These are phyloP conservation scores for Aegilops bicornis DNA, from an alignment of 176 grass and related monocot genomes.

Conservation along the genomic window DNA sequence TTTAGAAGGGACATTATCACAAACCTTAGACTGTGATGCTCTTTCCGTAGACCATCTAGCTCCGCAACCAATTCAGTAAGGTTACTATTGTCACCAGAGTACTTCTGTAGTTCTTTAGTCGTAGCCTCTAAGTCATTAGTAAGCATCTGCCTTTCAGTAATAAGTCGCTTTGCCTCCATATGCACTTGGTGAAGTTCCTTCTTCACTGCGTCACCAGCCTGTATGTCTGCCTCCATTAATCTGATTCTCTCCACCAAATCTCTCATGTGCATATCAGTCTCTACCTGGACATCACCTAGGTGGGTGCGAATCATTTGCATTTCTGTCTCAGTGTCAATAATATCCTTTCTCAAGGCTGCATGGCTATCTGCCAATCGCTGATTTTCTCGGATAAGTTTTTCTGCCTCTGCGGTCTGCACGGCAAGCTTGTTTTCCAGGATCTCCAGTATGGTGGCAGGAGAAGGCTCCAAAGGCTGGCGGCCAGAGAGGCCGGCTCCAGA, in stretches of 20 bases:
- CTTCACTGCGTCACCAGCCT: conserved; percentile 54
- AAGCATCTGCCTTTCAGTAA: conserved; percentile 67
- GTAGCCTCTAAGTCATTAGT: conserved; percentile 49
- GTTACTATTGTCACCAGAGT: conserved; percentile 47
- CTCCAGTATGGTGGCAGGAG: conserved; percentile 37
- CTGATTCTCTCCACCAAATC: conserved; percentile 60
- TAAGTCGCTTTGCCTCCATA: conserved; percentile 77
- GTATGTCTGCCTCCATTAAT: conserved; percentile 78
- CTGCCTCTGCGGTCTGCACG: conserved; percentile 60
- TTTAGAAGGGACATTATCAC: conserved; percentile 23
- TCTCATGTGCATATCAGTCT: conserved; percentile 80
- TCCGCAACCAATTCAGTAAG: conserved; percentile 65
- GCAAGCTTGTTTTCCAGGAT: conserved; percentile 72
- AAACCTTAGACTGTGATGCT: conserved; percentile 83
- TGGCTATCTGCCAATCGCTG: conserved; percentile 68
- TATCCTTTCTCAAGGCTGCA: conserved; percentile 77
- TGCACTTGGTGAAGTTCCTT: conserved; percentile 73
- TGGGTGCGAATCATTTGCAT: conserved; percentile 66
- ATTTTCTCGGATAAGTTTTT: conserved; percentile 80
- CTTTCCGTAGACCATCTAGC: conserved; percentile 70
- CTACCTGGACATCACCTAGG: conserved; percentile 55
- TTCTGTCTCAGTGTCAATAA: conserved; percentile 77
- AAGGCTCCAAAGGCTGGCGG: conserved; percentile 32
- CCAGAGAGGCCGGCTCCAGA: conserved; percentile 35
- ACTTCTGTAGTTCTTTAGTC: conserved; percentile 68